Base-by-base conservation (phyloP, 129 eudicot species). In the Escallonia rubra region DNA sequence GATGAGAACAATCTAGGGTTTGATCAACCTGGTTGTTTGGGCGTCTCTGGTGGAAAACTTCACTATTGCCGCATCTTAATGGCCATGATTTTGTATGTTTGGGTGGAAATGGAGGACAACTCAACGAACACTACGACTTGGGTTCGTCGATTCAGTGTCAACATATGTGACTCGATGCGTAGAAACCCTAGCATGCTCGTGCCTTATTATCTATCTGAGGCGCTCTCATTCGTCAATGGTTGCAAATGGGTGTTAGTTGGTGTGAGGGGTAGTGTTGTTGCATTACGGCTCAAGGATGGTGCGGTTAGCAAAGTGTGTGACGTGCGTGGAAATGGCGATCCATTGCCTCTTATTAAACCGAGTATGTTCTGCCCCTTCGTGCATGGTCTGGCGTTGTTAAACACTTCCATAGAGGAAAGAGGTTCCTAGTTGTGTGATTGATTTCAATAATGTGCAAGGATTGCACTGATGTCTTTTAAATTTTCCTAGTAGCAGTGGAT, bases 301-400 rank as follows among this genome's bases (percentile, higher is more conserved):
- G 43, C 43, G 41, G 48, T 57, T 49, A 61, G 40, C 57, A 43
- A 57, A 45, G 64, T 69, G 52, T 45, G 54, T 46, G 12, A 69
- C 34, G 65, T 51, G 14, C 65, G 65, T 9, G 11, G 65, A 46
- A 69, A 1, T 57, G 62, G 38, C 43, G 3, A 23, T 15, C 49
- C 4, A 13, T 15, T 11, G 47, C 39, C 4, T 38, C 46, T 5
- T 41, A 39, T 69, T 58, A 46, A 57, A 46, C 65, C 73, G n/a
- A 69, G 73, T 58, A 57, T 58, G 65, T 69, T 69, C 73, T 69
- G 57, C 41, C 72, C 73, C 14, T 69, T 41, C 34, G 65, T 69
- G 65, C 65, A 69, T 47, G 57, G 65, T 41, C 23, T 69, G 73
- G 73, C 73, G 0, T 50, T 64, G 56, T 46, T 64, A 54, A 64